phyloP scores from a whole-genome alignment of 768 basidiomycete species.

The Tulasnella calospora region DNA sequence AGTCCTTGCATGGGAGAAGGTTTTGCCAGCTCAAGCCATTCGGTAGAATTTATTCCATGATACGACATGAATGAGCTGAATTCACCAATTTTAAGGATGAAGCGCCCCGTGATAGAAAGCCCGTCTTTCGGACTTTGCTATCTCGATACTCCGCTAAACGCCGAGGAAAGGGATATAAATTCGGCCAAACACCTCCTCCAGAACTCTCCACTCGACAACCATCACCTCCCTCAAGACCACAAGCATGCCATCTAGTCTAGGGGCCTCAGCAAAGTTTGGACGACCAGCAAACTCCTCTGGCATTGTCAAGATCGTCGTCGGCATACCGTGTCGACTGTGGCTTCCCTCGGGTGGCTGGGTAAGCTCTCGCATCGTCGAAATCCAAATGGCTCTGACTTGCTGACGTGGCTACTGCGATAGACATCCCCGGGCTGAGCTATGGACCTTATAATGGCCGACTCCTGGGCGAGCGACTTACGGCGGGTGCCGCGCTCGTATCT shows the following conservation, averaged over 20 bases:
- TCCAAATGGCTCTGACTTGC: neutral
- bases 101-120: no score
- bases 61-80: no score
- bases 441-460: neutral
- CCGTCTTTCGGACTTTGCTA: neutral
- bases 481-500: neutral
- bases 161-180: neutral
- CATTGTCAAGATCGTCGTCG: no score
- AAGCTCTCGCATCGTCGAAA: neutral
- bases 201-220: neutral
- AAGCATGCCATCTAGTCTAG: no score
- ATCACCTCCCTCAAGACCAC: neutral
- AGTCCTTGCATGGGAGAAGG: no score
- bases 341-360: neutral
- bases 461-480: neutral
- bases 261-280: no score
- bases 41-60: no score
- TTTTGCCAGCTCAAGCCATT: no score
- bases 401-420: neutral
- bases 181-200: neutral
- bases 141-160: neutral
- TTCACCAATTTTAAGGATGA: no score
- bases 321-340: neutral
- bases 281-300: no score
- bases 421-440: neutral